Evolutionary conservation across 805 yeast genomes (phyloP).

Genomic region (Saccharomycopsis schoenii): DNA sequence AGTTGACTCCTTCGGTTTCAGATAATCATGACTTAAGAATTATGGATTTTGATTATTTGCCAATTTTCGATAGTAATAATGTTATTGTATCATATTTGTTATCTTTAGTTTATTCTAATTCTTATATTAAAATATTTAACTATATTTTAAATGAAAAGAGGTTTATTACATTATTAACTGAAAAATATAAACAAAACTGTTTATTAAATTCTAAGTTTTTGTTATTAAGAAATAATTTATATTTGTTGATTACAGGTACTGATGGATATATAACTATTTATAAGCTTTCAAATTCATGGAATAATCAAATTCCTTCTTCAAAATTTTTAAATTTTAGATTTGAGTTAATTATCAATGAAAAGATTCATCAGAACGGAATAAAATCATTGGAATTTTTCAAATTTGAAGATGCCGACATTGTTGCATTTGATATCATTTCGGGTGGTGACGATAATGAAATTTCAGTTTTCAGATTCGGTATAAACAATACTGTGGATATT

Average conservation of each 20-base stretch:
- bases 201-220: conserved; percentile 51
- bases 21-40: conserved; percentile 75
- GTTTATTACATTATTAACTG: conserved; percentile 38
- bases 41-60: conserved; percentile 66
- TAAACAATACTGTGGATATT: conserved; percentile 9
- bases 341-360: conserved; percentile 29
- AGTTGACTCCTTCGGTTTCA: conserved; percentile 41
- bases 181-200: conserved; percentile 66
- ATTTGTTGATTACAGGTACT: conserved; percentile 57
- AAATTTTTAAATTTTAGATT: background rate
- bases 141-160: conserved; percentile 30
- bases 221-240: conserved; percentile 21
- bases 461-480: conserved; percentile 28
- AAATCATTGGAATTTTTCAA: conserved; percentile 28
- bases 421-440: conserved; percentile 37
- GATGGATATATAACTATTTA: conserved; percentile 72
- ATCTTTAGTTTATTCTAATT: conserved; percentile 77
- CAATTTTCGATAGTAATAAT: conserved; percentile 25
- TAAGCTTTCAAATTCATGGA: conserved; percentile 29
- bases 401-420: background rate
- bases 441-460: conserved; percentile 94
- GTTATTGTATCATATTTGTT: conserved; percentile 38
- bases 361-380: conserved; percentile 78
- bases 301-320: background rate
- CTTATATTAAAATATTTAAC: conserved; percentile 58